A percentile compares a stretch with the other conserved stretches of the same genome.
Conservation (phyloP, 2,329 filamentous ascomycete species). For the Pseudocercospora eumusae region DNA sequence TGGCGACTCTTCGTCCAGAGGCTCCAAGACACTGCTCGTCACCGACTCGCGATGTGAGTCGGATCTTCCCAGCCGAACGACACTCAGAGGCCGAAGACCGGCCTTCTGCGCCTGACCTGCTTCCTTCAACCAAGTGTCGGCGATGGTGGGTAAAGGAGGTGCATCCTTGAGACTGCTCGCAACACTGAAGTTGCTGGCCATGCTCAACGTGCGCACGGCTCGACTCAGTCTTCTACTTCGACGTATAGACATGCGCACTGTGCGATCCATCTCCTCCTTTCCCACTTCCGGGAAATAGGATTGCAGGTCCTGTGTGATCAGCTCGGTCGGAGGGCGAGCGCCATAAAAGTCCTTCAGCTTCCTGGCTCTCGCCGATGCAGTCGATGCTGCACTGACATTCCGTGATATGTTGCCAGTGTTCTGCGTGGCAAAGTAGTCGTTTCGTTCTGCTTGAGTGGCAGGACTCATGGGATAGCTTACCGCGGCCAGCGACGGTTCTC, state of each 20-base stretch:
- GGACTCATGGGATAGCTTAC: conserved; percentile 87
- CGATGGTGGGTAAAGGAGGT: conserved; percentile 92
- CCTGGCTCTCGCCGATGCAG: conserved; percentile 47
- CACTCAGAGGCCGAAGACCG: conserved; percentile 60
- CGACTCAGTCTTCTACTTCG: conserved; percentile 88
- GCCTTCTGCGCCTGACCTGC: conserved; percentile 51
- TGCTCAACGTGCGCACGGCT: conserved; percentile 88
- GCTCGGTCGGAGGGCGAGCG: conserved; percentile 87
- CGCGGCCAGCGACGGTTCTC: conserved; percentile 77
- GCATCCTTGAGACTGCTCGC: conserved; percentile 91
- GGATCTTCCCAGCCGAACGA: conserved; percentile 59
- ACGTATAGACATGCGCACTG: conserved; percentile 87
- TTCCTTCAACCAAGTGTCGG: conserved; percentile 82
- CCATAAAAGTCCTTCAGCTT: conserved; percentile 83
- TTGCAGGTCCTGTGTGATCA: conserved; percentile 93
- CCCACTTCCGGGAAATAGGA: conserved; percentile 97
- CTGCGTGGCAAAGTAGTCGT: conserved; percentile 55
- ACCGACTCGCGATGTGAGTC: conserved; percentile 80
- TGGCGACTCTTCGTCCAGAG: conserved; percentile 85
- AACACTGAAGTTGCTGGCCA: conserved; percentile 89
- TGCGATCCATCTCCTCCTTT: conserved; percentile 91
- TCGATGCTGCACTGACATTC: conserved; percentile 38
- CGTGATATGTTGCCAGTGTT: conserved; percentile 28
- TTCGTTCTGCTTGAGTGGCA: conserved; percentile 65
- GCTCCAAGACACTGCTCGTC: conserved; percentile 83